Base-by-base conservation (phyloP, 2,329 filamentous ascomycete species). In the Exophiala sp. region DNA sequence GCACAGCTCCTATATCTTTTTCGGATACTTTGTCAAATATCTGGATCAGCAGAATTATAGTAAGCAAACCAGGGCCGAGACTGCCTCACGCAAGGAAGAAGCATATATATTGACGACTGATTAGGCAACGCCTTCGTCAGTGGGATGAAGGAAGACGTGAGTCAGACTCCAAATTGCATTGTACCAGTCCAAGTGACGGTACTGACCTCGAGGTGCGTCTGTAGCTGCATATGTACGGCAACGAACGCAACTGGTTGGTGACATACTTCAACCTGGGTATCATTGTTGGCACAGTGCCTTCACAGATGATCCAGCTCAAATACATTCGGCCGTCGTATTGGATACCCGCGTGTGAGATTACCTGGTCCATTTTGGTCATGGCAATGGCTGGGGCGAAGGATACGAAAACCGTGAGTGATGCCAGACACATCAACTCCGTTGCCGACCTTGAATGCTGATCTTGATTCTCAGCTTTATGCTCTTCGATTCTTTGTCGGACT, bases 291-390 rank as follows among this genome's bases (percentile, higher is more conserved):
- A 41, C 38, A 11, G 18, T 41, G 18, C 38, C 38, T 21, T 9
- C 38, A 2, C 38, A 41, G 22, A 22, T 41, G 38, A 41, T 41
- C 21, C 38, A 41, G 38, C 18, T 41, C 32, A 5, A n/a, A 6
- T 14, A 14, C 43, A 30, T 45, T 23, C 51, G 59, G 7, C 62
- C 63, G 7, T 60, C 60, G 16, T 48, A 63, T 3, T 64, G 60
- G 56, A 55, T 65, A 18, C 59, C 58, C 1, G 34, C 56, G 3
- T 62, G 60, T 50, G 64, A 66, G 50, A 52, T 65, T 34, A 57
- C 59, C 27, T 66, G 62, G 62, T 54, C 52, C 9, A 48, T 50
- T 3, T 61, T 57, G 41, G 65, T 60, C 3, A 64, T 65, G 40
- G 29, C 23, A 11, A 39, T 45, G 30, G 47, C 47, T 3, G 43